These are phyloP conservation scores for Wickerhamomyces chambardii DNA, from an alignment of 805 yeast genomes.

Conservation along the genomic window DNA sequence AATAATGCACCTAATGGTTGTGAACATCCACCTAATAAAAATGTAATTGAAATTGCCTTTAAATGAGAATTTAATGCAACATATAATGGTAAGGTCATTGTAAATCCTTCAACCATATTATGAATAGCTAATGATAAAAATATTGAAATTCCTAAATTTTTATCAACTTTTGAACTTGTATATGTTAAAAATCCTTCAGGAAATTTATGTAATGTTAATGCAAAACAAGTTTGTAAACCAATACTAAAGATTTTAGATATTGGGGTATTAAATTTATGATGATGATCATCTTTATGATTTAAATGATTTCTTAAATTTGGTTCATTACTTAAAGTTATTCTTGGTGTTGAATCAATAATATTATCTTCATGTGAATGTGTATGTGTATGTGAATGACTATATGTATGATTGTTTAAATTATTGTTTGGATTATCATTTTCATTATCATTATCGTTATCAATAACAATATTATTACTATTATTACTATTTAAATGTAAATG, in stretches of 20 bases:
- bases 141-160: conserved; percentile 66
- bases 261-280: conserved; percentile 75
- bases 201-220: conserved; percentile 79
- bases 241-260: conserved; percentile 72
- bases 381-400: not conserved
- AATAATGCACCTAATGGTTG: conserved; percentile 86
- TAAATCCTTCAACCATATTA: conserved; percentile 89
- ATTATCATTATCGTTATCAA: too few species aligned
- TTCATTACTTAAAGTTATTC: conserved; percentile 9
- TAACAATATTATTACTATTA: too few species aligned
- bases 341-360: conserved; percentile 2
- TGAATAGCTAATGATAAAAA: conserved; percentile 83
- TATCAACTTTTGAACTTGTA: conserved; percentile 62
- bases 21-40: conserved; percentile 69
- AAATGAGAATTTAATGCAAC: conserved; percentile 57
- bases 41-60: conserved; percentile 57
- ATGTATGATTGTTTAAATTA: conserved; percentile 3
- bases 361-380: not conserved
- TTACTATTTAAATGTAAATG: too few species aligned
- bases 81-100: conserved; percentile 86
- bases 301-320: conserved; percentile 18
- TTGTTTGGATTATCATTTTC: too few species aligned
- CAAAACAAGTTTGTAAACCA: conserved; percentile 85
- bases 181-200: conserved; percentile 94
- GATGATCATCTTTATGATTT: conserved; percentile 42